These are phyloP conservation scores for Populus hybrid DNA, from an alignment of 441 rosid genomes.

Conservation along the genomic window DNA sequence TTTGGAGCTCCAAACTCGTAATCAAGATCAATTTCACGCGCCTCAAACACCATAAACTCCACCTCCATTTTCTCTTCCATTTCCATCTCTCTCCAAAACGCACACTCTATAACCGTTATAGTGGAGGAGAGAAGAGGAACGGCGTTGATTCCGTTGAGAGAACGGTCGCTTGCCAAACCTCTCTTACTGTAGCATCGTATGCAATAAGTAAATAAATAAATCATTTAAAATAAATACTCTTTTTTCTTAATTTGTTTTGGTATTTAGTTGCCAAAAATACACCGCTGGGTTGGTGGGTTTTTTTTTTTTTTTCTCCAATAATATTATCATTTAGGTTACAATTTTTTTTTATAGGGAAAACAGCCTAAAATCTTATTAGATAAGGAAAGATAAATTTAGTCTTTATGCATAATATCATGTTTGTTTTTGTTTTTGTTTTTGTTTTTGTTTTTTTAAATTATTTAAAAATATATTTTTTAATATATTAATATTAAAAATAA, in stretches of 20 bases:
- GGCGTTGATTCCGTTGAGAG: neutral
- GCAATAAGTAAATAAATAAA: neutral
- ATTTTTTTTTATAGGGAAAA: neutral
- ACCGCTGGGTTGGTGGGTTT: neutral
- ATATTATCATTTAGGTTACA: neutral
- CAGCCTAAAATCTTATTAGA: neutral
- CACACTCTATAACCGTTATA: neutral
- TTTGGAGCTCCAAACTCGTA: constrained; percentile 86
- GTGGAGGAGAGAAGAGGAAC: neutral
- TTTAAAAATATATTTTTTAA: too few species aligned
- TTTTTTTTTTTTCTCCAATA: neutral
- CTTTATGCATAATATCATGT: too few species aligned
- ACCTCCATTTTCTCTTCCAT: constrained; percentile 41
- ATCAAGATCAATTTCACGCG: constrained; percentile 63
- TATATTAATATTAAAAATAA: too few species aligned
- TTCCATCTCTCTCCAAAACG: constrained; percentile 11
- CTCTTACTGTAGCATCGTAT: constrained; percentile 16
- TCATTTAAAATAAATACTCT: neutral
- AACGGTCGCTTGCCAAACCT: neutral
- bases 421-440: too few species aligned
- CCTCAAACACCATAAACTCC: constrained; percentile 59
- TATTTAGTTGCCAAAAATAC: neutral
- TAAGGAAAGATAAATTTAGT: too few species aligned
- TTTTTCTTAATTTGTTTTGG: neutral
- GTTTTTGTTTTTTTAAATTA: too few species aligned